phyloP scores from a whole-genome alignment of 495 filamentous ascomycete species.

The Neurospora sp. region DNA sequence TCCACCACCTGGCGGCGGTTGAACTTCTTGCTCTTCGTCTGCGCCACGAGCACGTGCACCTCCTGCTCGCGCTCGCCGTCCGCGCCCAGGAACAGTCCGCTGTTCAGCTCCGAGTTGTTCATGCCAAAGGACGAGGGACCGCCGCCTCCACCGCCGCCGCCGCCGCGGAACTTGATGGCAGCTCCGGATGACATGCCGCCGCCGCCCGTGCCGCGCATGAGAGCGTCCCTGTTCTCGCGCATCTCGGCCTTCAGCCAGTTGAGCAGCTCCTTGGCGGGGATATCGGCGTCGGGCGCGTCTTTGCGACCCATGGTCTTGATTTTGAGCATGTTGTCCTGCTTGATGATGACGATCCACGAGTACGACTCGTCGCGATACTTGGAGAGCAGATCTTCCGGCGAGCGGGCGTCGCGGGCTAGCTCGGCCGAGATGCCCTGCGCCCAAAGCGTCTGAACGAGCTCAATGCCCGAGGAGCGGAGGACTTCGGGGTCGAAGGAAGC shows the following conservation, averaged over 20 bases:
- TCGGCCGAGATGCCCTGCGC: constrained; percentile 79
- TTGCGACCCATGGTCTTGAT: constrained; percentile 63
- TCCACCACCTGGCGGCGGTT: constrained; percentile 80
- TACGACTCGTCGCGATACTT: constrained; percentile 63
- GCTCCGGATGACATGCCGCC: constrained; percentile 24
- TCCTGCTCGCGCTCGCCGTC: constrained; percentile 49
- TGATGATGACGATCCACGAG: constrained; percentile 78
- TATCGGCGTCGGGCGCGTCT: constrained; percentile 63
- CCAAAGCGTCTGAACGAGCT: constrained; percentile 74
- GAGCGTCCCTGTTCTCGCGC: constrained; percentile 41
- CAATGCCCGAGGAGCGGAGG: constrained; percentile 64
- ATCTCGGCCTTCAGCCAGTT: constrained; percentile 74
- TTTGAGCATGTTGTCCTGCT: constrained; percentile 69
- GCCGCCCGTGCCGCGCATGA: constrained; percentile 42
- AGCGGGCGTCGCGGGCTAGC: constrained; percentile 64
- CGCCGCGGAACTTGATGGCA: constrained; percentile 19
- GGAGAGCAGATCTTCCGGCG: constrained; percentile 66
- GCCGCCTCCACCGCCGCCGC: not conserved
- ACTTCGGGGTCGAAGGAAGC: constrained; percentile 72
- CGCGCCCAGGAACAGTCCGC: constrained; percentile 4
- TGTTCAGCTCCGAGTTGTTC: constrained; percentile 8
- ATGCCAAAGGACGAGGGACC: not conserved
- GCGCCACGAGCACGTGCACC: constrained; percentile 71
- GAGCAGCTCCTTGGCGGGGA: constrained; percentile 65
- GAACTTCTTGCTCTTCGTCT: constrained; percentile 80